A percentile compares a stretch with the other conserved stretches of the same genome.
Evolutionary conservation across 2,329 filamentous ascomycete genomes (phyloP).

Genomic region (Fusarium camptoceras): DNA sequence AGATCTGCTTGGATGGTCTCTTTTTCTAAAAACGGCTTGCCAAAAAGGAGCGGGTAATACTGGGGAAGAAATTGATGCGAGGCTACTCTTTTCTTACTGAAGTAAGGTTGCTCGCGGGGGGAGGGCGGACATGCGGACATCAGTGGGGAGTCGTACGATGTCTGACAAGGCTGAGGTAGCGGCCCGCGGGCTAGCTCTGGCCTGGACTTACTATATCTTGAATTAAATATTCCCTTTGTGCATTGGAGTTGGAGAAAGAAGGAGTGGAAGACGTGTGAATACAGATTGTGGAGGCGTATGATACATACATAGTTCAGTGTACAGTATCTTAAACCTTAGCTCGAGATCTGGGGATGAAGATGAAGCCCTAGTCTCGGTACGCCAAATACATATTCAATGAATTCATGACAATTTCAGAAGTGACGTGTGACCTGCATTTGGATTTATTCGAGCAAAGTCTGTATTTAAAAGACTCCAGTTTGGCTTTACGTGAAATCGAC

Average conservation of each 20-base stretch:
- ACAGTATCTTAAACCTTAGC: conserved; percentile 16
- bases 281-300: conserved; percentile 38
- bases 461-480: not conserved
- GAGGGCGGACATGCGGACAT: conserved; percentile 39
- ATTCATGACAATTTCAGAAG: not conserved
- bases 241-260: conserved; percentile 21
- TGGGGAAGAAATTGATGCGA: conserved; percentile 46
- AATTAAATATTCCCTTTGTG: conserved; percentile 47
- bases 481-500: not conserved
- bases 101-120: conserved; percentile 39
- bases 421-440: not conserved
- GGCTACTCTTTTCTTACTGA: conserved; percentile 39
- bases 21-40: conserved; percentile 25
- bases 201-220: conserved; percentile 26
- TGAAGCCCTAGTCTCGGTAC: conserved; percentile 20
- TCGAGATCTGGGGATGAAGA: conserved; percentile 25
- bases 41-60: conserved; percentile 46
- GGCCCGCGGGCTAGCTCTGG: conserved; percentile 39
- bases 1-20: conserved; percentile 33
- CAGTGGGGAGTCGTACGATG: conserved; percentile 48
- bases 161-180: conserved; percentile 46
- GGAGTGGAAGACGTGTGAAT: conserved; percentile 35
- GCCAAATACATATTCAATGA: conserved; percentile 35
- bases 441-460: not conserved
- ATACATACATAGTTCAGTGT: conserved; percentile 17